Evolutionary conservation across 495 filamentous ascomycete genomes (phyloP).

Genomic region (Penicillium pulvis): DNA sequence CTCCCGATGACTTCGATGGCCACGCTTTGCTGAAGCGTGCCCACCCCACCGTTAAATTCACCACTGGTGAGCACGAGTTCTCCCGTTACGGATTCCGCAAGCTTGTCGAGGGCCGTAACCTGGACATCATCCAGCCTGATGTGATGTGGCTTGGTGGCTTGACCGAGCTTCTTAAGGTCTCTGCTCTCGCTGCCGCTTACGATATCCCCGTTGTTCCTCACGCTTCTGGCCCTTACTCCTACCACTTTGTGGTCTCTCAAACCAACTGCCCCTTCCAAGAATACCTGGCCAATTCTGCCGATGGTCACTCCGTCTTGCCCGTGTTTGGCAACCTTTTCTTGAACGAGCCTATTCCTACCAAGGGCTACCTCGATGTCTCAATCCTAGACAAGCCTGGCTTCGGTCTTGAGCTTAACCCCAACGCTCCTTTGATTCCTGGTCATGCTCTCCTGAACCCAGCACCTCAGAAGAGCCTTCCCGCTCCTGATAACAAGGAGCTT

Average conservation of each 20-base stretch:
- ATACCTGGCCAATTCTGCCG: conserved; percentile 88
- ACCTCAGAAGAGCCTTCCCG: conserved; percentile 60
- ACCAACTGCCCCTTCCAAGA: conserved; percentile 92
- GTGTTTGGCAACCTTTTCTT: conserved; percentile 90
- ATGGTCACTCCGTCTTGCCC: conserved; percentile 83
- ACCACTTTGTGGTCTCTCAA: conserved; percentile 91
- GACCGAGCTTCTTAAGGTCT: conserved; percentile 87
- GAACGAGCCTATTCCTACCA: conserved; percentile 84
- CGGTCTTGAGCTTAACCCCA: conserved; percentile 81
- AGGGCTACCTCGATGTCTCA: conserved; percentile 76
- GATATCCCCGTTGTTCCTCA: conserved; percentile 95
- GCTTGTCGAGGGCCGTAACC: conserved; percentile 84
- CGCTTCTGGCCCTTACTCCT: conserved; percentile 88
- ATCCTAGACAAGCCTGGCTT: conserved; percentile 89
- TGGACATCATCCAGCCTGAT: conserved; percentile 92
- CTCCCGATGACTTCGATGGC: conserved; percentile 87
- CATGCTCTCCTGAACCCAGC: conserved; percentile 69
- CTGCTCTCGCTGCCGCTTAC: conserved; percentile 86
- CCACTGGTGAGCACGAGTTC: conserved; percentile 93
- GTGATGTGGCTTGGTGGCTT: conserved; percentile 96
- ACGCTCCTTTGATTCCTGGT: conserved; percentile 75
- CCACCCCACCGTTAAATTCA: conserved; percentile 89
- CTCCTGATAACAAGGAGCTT: conserved; percentile 37
- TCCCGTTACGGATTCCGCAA: conserved; percentile 92
- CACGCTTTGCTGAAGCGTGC: conserved; percentile 86